Base-by-base conservation (phyloP, 176 grass and related monocot species). In the Lolium rigidum region DNA sequence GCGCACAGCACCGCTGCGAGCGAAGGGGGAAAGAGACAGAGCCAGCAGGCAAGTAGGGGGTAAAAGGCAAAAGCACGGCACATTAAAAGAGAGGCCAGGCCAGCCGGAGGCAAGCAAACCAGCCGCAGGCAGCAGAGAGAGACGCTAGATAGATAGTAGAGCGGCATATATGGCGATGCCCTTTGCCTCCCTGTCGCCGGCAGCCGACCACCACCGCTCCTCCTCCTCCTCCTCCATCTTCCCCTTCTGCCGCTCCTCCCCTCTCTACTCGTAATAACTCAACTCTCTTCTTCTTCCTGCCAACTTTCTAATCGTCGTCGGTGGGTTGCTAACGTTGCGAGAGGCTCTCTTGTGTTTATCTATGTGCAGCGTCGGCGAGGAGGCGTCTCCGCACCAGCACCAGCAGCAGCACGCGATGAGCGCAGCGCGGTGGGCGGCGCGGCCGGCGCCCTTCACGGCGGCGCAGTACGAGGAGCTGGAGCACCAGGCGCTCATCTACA, bases 401-500 rank as follows among this genome's bases (percentile, higher is more conserved):
- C 69, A 43, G 10, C 85, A 79, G 73, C 76, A 88, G 85, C 71
- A 88, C 44, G 8, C 59, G 31, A 88, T 85, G 75, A 64, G 68
- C 78, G 82, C 31, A 35, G 31, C 75, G 47, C 79, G 86, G 89
- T 90, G 83, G 84, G 63, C 65, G n/a, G 24, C 55, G 48, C 82
- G 89, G 82, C 63, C 87, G 44, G 76, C 93, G 46, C 81, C 84
- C 5, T 98, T 98, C 90, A 95, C 96, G 81, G 64, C 88, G 59
- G 84, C 93, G 74, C 96, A 98, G 87, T 95, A 89, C 90, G 88
- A 98, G 81, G 96, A 98, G 96, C 84, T 98, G 70, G 89, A 95
- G 90, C 90, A 90, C 35, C 96, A 98, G 80, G 93, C 88, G 67
- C 96, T 95, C 50, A 90, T 98, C 9, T 95, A 90, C 88, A 95